phyloP scores from a whole-genome alignment of 140 eudicot species.

The Cichorium intybus region DNA sequence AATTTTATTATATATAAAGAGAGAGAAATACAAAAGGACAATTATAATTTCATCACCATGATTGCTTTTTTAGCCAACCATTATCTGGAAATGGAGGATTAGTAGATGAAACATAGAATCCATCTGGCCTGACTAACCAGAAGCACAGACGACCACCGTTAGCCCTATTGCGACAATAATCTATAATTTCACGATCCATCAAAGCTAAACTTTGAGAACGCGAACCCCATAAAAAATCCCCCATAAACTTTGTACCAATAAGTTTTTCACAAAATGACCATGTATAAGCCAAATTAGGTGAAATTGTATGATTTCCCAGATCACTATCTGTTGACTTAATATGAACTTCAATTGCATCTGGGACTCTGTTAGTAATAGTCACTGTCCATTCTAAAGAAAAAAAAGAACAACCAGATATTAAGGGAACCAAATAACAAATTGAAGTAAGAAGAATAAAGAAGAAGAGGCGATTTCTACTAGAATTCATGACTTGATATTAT shows the following conservation, averaged over 20 bases:
- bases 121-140: conserved; percentile 20
- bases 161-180: not conserved
- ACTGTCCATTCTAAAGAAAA: conserved; percentile 14
- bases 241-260: conserved; percentile 6
- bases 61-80: conserved; percentile 22
- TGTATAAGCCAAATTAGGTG: not conserved
- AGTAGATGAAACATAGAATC: conserved; percentile 11
- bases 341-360: conserved; percentile 12
- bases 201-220: conserved; percentile 1
- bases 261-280: conserved; percentile 17
- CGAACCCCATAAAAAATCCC: conserved; percentile 21
- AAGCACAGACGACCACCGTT: not conserved
- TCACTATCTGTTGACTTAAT: conserved; percentile 16
- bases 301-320: conserved; percentile 20
- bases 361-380: not conserved
- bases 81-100: not conserved
- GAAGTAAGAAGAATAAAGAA: not conserved
- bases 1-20: too few species aligned
- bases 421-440: not conserved
- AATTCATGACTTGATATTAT: not conserved
- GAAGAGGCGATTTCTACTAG: not conserved
- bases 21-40: not conserved
- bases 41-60: conserved; percentile 5
- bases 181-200: conserved; percentile 2
- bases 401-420: not conserved